phyloP scores from a whole-genome alignment of 805 yeast species.

The Candida tibetensis region DNA sequence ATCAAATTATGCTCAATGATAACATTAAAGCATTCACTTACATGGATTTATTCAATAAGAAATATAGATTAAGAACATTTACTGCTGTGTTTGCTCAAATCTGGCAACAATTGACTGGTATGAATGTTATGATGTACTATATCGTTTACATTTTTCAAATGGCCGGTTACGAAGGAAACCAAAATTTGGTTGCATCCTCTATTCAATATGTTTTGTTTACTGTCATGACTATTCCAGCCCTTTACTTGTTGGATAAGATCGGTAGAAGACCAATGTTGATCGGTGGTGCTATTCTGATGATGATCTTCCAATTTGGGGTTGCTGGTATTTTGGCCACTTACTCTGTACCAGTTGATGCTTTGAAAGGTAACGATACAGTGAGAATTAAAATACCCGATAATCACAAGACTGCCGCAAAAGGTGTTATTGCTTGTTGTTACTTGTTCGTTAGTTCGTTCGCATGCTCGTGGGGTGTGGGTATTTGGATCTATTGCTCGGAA shows the following conservation, averaged over 20 bases:
- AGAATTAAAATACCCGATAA: slow-evolving; percentile 34
- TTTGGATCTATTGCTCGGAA: slow-evolving; percentile 69
- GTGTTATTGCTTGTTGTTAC: slow-evolving; percentile 51
- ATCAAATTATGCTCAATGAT: slow-evolving; percentile 51
- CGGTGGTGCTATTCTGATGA: slow-evolving; percentile 46
- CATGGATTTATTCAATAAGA: slow-evolving; percentile 49
- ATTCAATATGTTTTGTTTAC: slow-evolving; percentile 52
- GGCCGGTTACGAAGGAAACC: slow-evolving; percentile 50
- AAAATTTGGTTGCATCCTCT: slow-evolving; percentile 44
- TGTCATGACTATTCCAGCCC: slow-evolving; percentile 58
- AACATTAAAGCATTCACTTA: slow-evolving; percentile 45
- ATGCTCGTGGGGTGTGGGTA: slow-evolving; percentile 51
- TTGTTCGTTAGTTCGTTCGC: slow-evolving; percentile 58
- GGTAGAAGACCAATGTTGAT: slow-evolving; percentile 67
- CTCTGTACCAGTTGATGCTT: slow-evolving; percentile 28
- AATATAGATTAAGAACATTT: slow-evolving; percentile 47
- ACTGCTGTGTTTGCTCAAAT: slow-evolving; percentile 28
- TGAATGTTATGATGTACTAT: slow-evolving; percentile 69
- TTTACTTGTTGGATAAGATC: slow-evolving; percentile 55
- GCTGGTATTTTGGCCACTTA: slow-evolving; percentile 43
- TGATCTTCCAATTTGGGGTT: slow-evolving; percentile 39
- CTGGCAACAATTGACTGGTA: slow-evolving; percentile 46
- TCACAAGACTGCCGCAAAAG: slow-evolving; percentile 39
- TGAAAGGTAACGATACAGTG: slow-evolving; percentile 32
- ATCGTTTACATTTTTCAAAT: slow-evolving; percentile 62